Conservation (phyloP, 23 red algal species). For the Gracilaria caudata region DNA sequence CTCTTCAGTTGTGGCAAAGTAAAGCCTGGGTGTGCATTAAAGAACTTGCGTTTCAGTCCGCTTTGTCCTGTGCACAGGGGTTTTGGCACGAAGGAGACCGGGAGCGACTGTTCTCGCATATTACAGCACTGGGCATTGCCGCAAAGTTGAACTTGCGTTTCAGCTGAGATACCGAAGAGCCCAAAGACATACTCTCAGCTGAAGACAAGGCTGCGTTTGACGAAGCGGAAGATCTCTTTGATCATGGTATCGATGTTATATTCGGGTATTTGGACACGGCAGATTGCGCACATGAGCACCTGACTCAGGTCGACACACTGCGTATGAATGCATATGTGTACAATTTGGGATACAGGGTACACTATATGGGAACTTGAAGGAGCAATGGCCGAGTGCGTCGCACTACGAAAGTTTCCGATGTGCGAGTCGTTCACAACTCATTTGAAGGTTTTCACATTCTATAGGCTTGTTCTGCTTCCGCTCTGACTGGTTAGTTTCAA, state of each 20-base stretch:
- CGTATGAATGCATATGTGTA: slow-evolving; percentile 3
- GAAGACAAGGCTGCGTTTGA: slow-evolving; percentile 20
- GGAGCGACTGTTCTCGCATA: slow-evolving; percentile 43
- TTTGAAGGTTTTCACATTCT: slow-evolving; percentile 44
- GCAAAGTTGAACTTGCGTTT: slow-evolving; percentile 31
- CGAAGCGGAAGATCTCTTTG: slow-evolving; percentile 20
- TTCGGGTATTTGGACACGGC: slow-evolving; percentile 36
- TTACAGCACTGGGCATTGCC: slow-evolving; percentile 21
- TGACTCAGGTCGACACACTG: background rate
- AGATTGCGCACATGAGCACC: slow-evolving; percentile 9
- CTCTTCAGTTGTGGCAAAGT: slow-evolving; percentile 43
- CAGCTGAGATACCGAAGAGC: slow-evolving; percentile 16
- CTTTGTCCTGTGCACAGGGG: background rate
- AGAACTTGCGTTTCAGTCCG: slow-evolving; percentile 31
- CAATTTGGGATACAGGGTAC: slow-evolving; percentile 15
- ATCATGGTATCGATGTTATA: slow-evolving; percentile 30
- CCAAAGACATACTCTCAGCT: slow-evolving; percentile 10
- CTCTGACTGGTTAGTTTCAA: slow-evolving; percentile 20
- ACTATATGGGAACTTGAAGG: slow-evolving; percentile 32
- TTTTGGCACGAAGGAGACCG: slow-evolving; percentile 53
- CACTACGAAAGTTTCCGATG: slow-evolving; percentile 54
- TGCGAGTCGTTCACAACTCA: slow-evolving; percentile 38
- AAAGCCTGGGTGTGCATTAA: background rate
- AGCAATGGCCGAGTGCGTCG: slow-evolving; percentile 24
- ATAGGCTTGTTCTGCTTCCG: slow-evolving; percentile 50